A percentile compares a stretch with the other conserved stretches of the same genome.
Evolutionary conservation across 2,329 filamentous ascomycete species (phyloP).

Genomic region (Fusarium udum): DNA sequence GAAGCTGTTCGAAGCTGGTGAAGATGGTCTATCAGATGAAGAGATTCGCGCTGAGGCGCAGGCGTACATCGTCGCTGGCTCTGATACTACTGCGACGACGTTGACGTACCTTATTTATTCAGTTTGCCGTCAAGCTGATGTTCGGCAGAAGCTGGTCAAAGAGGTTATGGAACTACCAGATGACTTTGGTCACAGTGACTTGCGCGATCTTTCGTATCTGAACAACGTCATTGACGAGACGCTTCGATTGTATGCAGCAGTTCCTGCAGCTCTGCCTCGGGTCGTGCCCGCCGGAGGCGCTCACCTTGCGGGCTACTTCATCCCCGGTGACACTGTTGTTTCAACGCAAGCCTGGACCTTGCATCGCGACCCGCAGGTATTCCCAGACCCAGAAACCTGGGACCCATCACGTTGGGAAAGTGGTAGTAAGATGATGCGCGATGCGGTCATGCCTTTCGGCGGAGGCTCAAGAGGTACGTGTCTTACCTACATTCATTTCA

Average conservation of each 20-base stretch:
- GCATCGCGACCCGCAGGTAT: not conserved
- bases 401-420: not conserved
- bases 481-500: rapidly evolving
- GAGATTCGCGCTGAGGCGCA: not conserved
- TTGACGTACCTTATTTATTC: not conserved
- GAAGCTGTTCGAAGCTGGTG: not conserved
- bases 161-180: rapidly evolving
- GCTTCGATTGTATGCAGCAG: not conserved
- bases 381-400: not conserved
- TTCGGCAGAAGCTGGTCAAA: rapidly evolving
- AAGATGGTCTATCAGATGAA: not conserved
- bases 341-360: not conserved
- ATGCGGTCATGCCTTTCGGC: not conserved
- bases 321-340: rapidly evolving
- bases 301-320: not conserved
- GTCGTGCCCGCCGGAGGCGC: not conserved
- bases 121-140: rapidly evolving
- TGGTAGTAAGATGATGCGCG: not conserved
- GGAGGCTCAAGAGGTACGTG: not conserved
- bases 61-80: not conserved
- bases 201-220: rapidly evolving
- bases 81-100: not conserved
- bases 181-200: not conserved
- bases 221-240: not conserved
- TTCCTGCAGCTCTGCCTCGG: not conserved